Evolutionary conservation across 1,284 basidiomycete genomes (phyloP).

Genomic region (Ustilago shanxiensis): DNA sequence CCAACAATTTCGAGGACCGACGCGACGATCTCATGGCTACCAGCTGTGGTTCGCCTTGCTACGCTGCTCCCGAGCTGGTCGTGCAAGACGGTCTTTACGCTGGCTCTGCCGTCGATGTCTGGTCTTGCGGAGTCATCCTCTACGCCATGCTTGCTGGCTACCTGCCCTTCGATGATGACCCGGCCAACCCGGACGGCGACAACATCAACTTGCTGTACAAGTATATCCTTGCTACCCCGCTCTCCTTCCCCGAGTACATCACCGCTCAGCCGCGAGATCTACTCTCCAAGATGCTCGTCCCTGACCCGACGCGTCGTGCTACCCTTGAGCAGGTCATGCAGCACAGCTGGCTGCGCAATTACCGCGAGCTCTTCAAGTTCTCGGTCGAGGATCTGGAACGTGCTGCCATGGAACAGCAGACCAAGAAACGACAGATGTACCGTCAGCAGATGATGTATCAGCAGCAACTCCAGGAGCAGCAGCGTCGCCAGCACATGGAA

Average conservation of each 20-base stretch:
- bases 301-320: conserved; percentile 64
- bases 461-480: conserved; percentile 66
- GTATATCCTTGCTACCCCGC: conserved; percentile 82
- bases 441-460: conserved; percentile 69
- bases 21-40: conserved; percentile 98
- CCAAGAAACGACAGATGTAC: conserved; percentile 68
- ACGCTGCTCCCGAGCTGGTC: conserved; percentile 98
- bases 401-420: conserved; percentile 69
- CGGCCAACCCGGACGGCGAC: conserved; percentile 97
- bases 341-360: conserved; percentile 68
- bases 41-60: conserved; percentile 96
- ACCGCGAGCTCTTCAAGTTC: conserved; percentile 69
- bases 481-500: conserved; percentile 51
- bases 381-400: conserved; percentile 68
- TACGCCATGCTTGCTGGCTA: conserved; percentile 99
- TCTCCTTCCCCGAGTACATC: conserved; percentile 69
- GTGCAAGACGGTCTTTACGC: conserved; percentile 97
- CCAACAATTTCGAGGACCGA: conserved; percentile 86
- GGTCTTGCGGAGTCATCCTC: conserved; percentile 98
- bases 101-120: conserved; percentile 98
- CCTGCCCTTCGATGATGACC: conserved; percentile 99
- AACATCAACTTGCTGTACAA: conserved; percentile 99
- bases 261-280: conserved; percentile 67
- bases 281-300: conserved; percentile 67
- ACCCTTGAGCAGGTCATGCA: conserved; percentile 67